Base-by-base conservation (phyloP, 441 rosid genomes). In the Hura crepitans region DNA sequence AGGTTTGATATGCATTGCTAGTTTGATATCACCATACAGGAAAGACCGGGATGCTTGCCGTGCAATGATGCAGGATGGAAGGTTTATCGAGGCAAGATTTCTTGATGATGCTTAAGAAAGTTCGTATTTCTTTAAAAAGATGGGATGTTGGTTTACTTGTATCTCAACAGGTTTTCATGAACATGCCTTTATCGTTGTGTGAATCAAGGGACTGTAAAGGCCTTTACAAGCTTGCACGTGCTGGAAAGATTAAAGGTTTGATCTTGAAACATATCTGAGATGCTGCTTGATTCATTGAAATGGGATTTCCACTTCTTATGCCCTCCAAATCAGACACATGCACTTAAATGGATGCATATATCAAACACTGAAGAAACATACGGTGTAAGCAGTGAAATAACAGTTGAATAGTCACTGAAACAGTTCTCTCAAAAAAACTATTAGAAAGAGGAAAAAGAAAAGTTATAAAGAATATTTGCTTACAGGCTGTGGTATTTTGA, bases 201-300 rank as follows among this genome's bases (percentile, higher is more conserved):
- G 96, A 93, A 76, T 77, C 87, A 68, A 85, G 98, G 79, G 98
- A 93, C 76, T 80, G 91, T 4, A 91, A 93, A 84, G 98, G 93
- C 27, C 82, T 91, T 61, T 93, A 91, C 84, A 91, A 88, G 84
- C 94, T 91, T 64, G 96, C 96, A 6, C 92, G 94, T 69, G 90
- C 90, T 9, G 96, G 96, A 74, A 93, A 89, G 81, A 87, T 93
- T 70, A 93, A 89, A 83, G 98, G 97, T 89, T 35, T 74, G 69
- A 28, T 60, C 39, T 39, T 66, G 23, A 27, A 65, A 51, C 62
- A 8, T 55, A 23, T 25, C 28, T 51, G 0, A 20, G 10, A 39
- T 65, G 50, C 25, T 33, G 63, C n/a, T 53, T 31, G 25, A 39
- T 62, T 42, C 2, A 10, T 50, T 64, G 39, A 53, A 1, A 5